A percentile compares a stretch with the other conserved stretches of the same genome.
These are phyloP conservation scores for Pneumocystis murina DNA, from an alignment of 1,139 yeast species.

Conservation along the genomic window DNA sequence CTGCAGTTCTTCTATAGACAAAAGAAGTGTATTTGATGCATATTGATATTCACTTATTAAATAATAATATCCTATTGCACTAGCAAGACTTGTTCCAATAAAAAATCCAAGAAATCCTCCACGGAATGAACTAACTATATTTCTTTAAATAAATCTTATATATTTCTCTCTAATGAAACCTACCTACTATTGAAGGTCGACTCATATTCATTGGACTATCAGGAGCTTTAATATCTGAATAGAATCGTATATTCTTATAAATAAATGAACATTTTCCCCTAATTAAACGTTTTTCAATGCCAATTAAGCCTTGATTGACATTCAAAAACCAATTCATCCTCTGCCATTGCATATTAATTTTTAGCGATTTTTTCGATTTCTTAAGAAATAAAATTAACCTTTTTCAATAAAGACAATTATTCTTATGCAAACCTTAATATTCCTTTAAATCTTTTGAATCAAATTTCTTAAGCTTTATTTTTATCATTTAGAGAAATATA, in stretches of 20 bases:
- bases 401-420: no score
- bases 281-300: background rate
- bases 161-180: background rate
- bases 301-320: background rate
- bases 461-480: no score
- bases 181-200: background rate
- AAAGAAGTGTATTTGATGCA: constrained; percentile 5
- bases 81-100: constrained; percentile 9
- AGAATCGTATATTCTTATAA: background rate
- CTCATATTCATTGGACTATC: background rate
- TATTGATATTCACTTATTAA: constrained; percentile 9
- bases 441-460: no score
- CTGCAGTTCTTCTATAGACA: constrained; percentile 10
- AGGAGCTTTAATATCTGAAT: background rate
- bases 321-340: background rate
- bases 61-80: constrained; percentile 8
- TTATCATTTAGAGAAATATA: no score
- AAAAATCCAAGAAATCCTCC: constrained; percentile 6
- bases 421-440: no score
- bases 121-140: background rate
- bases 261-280: background rate
- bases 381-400: no score
- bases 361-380: no score
- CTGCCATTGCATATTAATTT: no score
- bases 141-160: background rate